A percentile compares a stretch with the other conserved stretches of the same genome.
These are phyloP conservation scores for Chytridiales sp. DNA, from an alignment of 371 early-diverging fungal species.

Conservation along the genomic window DNA sequence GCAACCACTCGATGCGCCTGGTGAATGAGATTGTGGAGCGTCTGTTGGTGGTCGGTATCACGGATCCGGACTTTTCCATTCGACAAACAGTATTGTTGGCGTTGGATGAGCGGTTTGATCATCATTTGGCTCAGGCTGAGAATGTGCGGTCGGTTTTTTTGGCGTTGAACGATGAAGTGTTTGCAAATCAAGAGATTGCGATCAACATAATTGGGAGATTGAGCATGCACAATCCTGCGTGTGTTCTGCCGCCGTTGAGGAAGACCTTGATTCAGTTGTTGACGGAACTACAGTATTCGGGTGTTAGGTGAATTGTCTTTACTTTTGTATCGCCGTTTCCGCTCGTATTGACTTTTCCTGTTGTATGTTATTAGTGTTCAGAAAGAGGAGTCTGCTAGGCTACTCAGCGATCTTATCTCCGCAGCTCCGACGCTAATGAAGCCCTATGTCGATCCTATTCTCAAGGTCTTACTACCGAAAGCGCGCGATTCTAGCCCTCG, in stretches of 20 bases:
- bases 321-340: neutral
- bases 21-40: conserved; percentile 87
- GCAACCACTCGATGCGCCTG: conserved; percentile 81
- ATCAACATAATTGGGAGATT: conserved; percentile 87
- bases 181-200: conserved; percentile 83
- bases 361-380: conserved; percentile 55
- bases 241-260: conserved; percentile 85
- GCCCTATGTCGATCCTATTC: conserved; percentile 89
- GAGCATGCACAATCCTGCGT: conserved; percentile 85
- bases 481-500: conserved; percentile 76
- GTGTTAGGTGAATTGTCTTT: conserved; percentile 51
- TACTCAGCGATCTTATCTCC: conserved; percentile 70
- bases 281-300: conserved; percentile 89
- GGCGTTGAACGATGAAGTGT: conserved; percentile 90
- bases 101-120: conserved; percentile 81
- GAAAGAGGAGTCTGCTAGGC: conserved; percentile 85
- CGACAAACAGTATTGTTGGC: conserved; percentile 79
- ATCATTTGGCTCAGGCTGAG: conserved; percentile 87
- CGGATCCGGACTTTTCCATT: conserved; percentile 69
- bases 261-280: conserved; percentile 86
- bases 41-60: conserved; percentile 84
- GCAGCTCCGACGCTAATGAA: conserved; percentile 81
- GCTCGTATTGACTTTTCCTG: neutral
- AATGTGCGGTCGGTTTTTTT: conserved; percentile 86
- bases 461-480: conserved; percentile 81